Percentiles rank a stretch among this genome's conserved stretches.
Conservation (phyloP, 306 rosid genomes). For the Lathyrus tuberosus region DNA sequence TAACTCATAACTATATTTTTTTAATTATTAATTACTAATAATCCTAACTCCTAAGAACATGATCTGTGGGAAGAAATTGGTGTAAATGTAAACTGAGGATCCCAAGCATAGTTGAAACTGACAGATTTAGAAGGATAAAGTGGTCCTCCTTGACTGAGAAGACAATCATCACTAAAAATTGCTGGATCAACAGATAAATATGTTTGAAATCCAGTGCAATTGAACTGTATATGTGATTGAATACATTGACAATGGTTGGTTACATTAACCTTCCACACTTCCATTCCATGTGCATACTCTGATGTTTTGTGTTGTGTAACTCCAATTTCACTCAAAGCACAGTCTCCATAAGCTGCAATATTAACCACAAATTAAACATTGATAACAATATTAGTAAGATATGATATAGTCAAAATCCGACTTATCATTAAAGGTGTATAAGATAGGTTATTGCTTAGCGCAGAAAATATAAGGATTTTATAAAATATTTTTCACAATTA, state of each 20-base stretch:
- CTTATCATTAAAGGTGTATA: too few species aligned
- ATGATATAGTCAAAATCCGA: too few species aligned
- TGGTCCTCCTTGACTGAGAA: conserved; percentile 12
- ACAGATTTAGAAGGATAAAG: background rate
- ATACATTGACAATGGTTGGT: conserved; percentile 18
- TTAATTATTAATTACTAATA: too few species aligned
- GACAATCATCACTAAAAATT: conserved; percentile 13
- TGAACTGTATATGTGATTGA: conserved; percentile 25
- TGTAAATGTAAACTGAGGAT: conserved; percentile 9
- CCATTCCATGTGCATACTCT: background rate
- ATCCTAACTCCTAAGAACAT: background rate
- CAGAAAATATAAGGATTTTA: too few species aligned
- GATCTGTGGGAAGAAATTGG: conserved; percentile 18
- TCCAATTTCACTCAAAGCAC: background rate
- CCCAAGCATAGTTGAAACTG: background rate
- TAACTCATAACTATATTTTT: too few species aligned
- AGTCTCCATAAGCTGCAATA: conserved; percentile 20
- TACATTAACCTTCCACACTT: conserved; percentile 3
- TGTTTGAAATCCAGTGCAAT: conserved; percentile 11
- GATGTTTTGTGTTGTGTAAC: background rate
- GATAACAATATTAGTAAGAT: background rate
- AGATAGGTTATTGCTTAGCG: too few species aligned
- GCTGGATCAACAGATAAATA: background rate
- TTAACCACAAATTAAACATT: background rate
- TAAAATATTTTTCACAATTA: too few species aligned